These are phyloP conservation scores for Pseudogymnoascus sp. DNA, from an alignment of 2,329 filamentous ascomycete species.

Conservation along the genomic window DNA sequence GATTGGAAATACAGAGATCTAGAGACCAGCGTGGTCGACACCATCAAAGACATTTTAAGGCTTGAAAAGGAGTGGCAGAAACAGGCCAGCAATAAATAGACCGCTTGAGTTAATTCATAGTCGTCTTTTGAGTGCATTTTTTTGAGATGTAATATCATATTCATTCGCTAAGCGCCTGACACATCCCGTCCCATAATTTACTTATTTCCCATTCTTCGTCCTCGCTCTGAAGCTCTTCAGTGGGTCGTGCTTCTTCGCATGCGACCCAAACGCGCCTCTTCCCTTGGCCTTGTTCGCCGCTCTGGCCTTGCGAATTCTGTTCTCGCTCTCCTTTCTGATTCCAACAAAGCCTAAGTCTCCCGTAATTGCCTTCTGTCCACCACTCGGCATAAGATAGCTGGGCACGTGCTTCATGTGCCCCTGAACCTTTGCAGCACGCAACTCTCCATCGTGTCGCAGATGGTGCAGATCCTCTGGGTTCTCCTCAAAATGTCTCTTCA, in stretches of 20 bases:
- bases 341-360: constrained; percentile 70
- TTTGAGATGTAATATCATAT: background rate
- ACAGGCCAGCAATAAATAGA: background rate
- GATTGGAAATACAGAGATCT: constrained; percentile 23
- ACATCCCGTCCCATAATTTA: background rate
- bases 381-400: constrained; percentile 79
- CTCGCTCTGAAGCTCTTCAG: constrained; percentile 78
- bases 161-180: constrained; percentile 3
- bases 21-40: constrained; percentile 24
- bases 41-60: constrained; percentile 24
- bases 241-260: constrained; percentile 62
- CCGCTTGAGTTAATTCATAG: background rate
- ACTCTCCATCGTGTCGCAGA: constrained; percentile 81
- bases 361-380: constrained; percentile 60
- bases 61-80: constrained; percentile 19
- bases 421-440: constrained; percentile 75
- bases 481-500: constrained; percentile 94
- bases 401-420: constrained; percentile 89
- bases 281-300: constrained; percentile 39
- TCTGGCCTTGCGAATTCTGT: constrained; percentile 36
- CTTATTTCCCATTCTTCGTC: constrained; percentile 56
- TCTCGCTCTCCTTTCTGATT: constrained; percentile 45
- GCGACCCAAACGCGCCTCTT: constrained; percentile 38
- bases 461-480: constrained; percentile 85
- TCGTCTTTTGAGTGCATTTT: background rate